Percentiles rank a stretch among this genome's conserved stretches.
Conservation (phyloP, 1,139 yeast species). For the Chernovozyma aurita region DNA sequence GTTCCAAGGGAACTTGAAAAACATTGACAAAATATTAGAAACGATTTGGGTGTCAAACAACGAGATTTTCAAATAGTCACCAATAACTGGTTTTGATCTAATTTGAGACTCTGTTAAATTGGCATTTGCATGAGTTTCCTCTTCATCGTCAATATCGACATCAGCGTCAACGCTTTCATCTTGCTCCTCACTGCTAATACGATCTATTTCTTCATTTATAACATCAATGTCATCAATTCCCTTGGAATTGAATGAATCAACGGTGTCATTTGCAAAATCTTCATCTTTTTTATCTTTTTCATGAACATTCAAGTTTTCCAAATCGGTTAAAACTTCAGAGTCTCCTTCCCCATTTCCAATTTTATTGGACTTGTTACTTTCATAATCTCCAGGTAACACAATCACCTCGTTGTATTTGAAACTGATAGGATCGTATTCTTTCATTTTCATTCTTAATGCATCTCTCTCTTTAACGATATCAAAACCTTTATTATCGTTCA, state of each 20-base stretch:
- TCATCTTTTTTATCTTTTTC: slow-evolving; percentile 14
- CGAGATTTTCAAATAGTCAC: slow-evolving; percentile 84
- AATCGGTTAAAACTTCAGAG: slow-evolving; percentile 9
- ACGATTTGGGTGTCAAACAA: slow-evolving; percentile 79
- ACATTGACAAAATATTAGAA: slow-evolving; percentile 73
- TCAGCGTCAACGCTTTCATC: neutral
- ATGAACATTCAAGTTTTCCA: slow-evolving; percentile 5
- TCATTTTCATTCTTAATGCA: slow-evolving; percentile 51
- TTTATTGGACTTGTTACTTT: slow-evolving; percentile 9
- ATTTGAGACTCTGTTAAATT: slow-evolving; percentile 54
- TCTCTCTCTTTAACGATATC: slow-evolving; percentile 75
- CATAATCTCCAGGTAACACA: slow-evolving; percentile 27
- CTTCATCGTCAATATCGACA: slow-evolving; percentile 19
- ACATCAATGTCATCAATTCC: slow-evolving; percentile 16
- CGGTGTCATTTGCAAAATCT: slow-evolving; percentile 36
- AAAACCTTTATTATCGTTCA: slow-evolving; percentile 83
- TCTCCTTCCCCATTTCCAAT: slow-evolving; percentile 13
- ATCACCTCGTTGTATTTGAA: slow-evolving; percentile 47
- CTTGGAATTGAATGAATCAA: slow-evolving; percentile 43
- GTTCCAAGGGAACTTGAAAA: slow-evolving; percentile 95
- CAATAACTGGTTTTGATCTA: slow-evolving; percentile 74
- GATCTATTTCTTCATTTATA: neutral
- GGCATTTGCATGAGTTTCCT: slow-evolving; percentile 49
- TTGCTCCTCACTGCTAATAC: neutral
- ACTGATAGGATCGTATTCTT: slow-evolving; percentile 42